These are phyloP conservation scores for Zygosaccharomyces pseudobailii DNA, from an alignment of 1,139 yeast species.

Conservation along the genomic window DNA sequence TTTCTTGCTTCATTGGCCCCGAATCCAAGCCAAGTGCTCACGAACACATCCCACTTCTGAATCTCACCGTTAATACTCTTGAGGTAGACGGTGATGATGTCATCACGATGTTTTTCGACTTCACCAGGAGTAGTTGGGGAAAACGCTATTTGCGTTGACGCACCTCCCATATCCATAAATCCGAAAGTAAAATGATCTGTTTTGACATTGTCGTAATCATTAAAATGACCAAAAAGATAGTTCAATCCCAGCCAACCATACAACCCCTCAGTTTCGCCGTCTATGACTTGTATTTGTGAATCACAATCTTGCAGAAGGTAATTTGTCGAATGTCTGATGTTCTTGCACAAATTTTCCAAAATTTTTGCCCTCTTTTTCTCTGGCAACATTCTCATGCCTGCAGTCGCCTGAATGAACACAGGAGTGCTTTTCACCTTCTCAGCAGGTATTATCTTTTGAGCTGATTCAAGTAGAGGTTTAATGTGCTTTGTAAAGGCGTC, in stretches of 20 bases:
- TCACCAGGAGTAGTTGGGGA: conserved; percentile 57
- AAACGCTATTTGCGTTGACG: conserved; percentile 77
- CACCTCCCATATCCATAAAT: conserved; percentile 91
- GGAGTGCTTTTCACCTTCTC: conserved; percentile 56
- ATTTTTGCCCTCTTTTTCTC: conserved; percentile 43
- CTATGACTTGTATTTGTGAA: conserved; percentile 64
- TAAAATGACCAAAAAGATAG: conserved; percentile 55
- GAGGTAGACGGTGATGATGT: conserved; percentile 52
- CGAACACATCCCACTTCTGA: conserved; percentile 69
- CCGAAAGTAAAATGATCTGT: conserved; percentile 55
- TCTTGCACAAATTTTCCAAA: conserved; percentile 48
- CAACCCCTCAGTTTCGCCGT: conserved; percentile 75
- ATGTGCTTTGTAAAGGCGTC: conserved; percentile 61
- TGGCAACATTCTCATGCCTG: conserved; percentile 71
- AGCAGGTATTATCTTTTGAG: conserved; percentile 54
- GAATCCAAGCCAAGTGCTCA: conserved; percentile 79
- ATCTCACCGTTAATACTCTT: conserved; percentile 56
- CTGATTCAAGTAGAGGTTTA: conserved; percentile 49
- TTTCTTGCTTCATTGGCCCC: conserved; percentile 78
- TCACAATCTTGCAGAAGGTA: conserved; percentile 53
- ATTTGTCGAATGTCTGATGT: conserved; percentile 44
- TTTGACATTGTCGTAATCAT: conserved; percentile 39
- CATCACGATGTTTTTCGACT: conserved; percentile 54
- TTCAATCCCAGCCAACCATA: conserved; percentile 80
- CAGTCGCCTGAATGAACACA: conserved; percentile 69